Conservation (phyloP, 2,329 filamentous ascomycete species). For the Elsinoe australis region DNA sequence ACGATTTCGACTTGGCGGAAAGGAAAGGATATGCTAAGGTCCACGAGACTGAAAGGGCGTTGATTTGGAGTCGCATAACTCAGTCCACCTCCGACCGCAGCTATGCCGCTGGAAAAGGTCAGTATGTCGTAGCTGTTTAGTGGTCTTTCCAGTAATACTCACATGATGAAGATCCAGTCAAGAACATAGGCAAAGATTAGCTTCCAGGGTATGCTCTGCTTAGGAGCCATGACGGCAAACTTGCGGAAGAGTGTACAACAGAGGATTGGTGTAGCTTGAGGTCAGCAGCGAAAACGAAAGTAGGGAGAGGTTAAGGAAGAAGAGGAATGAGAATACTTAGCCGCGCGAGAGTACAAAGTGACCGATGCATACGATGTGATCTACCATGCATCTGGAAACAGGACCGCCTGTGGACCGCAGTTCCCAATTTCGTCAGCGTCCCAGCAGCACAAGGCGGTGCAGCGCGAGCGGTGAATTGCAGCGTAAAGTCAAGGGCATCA, state of each 20-base stretch:
- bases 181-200: constrained; percentile 60
- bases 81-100: constrained; percentile 40
- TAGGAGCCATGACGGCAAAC: constrained; percentile 2
- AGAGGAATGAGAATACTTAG: constrained; percentile 1
- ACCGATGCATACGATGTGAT: too few relatives aligned
- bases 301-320: background rate
- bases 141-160: constrained; percentile 25
- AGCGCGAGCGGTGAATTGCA: too few relatives aligned
- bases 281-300: background rate
- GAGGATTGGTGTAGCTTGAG: background rate
- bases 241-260: too few relatives aligned
- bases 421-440: constrained; percentile 10
- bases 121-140: constrained; percentile 1
- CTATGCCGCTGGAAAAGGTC: constrained; percentile 20
- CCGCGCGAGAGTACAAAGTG: background rate
- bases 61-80: constrained; percentile 56
- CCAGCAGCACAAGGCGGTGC: too few relatives aligned
- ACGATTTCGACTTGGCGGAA: constrained; percentile 64
- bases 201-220: constrained; percentile 13
- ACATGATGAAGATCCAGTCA: constrained; percentile 66
- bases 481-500: background rate
- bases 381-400: background rate
- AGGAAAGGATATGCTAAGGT: constrained; percentile 75
- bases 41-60: constrained; percentile 62
- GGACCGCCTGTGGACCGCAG: background rate